Conservation (phyloP, 2,329 filamentous ascomycete species). For the Fusarium sp. region DNA sequence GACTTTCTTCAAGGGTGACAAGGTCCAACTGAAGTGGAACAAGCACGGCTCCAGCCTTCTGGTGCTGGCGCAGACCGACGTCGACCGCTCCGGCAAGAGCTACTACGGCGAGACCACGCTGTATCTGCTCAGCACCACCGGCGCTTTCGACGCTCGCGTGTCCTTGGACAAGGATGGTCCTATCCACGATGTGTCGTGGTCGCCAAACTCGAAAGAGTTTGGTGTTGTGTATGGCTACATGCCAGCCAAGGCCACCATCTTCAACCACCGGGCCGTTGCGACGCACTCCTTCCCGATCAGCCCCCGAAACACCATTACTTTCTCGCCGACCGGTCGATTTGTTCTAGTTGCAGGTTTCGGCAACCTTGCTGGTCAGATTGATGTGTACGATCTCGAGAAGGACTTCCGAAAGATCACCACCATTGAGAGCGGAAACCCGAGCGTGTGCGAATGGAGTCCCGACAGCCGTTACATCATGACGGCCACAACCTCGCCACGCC, state of each 20-base stretch:
- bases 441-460: conserved; percentile 95
- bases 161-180: conserved; percentile 95
- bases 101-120: conserved; percentile 99
- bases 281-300: conserved; percentile 85
- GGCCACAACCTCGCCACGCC: conserved; percentile 93
- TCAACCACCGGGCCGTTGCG: conserved; percentile 84
- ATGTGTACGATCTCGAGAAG: conserved; percentile 95
- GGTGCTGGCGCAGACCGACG: conserved; percentile 95
- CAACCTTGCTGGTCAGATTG: conserved; percentile 96
- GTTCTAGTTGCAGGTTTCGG: conserved; percentile 95
- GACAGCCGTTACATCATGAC: conserved; percentile 96
- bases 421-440: conserved; percentile 94
- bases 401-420: conserved; percentile 92
- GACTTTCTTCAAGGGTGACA: conserved; percentile 99
- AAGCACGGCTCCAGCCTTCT: conserved; percentile 87
- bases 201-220: conserved; percentile 96
- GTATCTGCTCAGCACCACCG: conserved; percentile 91
- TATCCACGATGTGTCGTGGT: conserved; percentile 98
- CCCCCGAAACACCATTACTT: conserved; percentile 92
- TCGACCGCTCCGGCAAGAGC: conserved; percentile 98
- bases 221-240: conserved; percentile 98
- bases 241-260: conserved; percentile 99
- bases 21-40: conserved; percentile 99
- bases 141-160: conserved; percentile 90
- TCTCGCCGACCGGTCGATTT: conserved; percentile 92